Evolutionary conservation across 306 rosid genomes (phyloP), one percentile per base, ranked within the genome.

Genomic region (Castanea sativa): DNA sequence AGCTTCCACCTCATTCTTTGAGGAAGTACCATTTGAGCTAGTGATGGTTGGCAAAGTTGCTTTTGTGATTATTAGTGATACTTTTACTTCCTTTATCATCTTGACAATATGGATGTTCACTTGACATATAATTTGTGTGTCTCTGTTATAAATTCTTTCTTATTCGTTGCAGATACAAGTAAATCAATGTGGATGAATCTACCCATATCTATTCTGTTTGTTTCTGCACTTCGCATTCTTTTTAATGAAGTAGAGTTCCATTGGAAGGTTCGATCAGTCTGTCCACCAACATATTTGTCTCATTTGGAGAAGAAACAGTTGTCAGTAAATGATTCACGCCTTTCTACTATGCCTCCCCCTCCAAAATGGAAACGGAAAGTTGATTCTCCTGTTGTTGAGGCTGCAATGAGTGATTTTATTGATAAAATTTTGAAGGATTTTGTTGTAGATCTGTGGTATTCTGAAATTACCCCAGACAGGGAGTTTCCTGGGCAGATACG

Each of bases 181-280:
- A 92, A 90, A 80, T 93, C 99, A 27, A 91, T 91, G 96, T 93
- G 96, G 98, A 88, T 93, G 97, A 96, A 96, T 84, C 51, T 93
- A 21, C 99, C 99, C 2, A 80, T 90, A 82, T 80, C 99, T 16
- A 81, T 96, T 86, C 84, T 96, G 52, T 81, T 96, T 41, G 92
- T 89, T 75, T 87, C 78, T 72, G 93, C 84, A n/a, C 27, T 96
- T 60, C 94, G 94, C 7, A 76, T 90, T 85, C 81, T 96, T 65
- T 79, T 93, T 43, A 90, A 83, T 52, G 90, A 86, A 25, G 89
- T 91, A 79, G 98, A 96, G 51, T 93, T 96, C 76, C 89, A 79
- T 12, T 85, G 94, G 92, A 96, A 96, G 90, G 89, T 81, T 87
- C 83, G 35, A 76, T 60, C 78, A 55, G 88, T 90, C 87, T 77